Percentiles rank a stretch among this genome's conserved stretches.
phyloP scores from a whole-genome alignment of 2,329 filamentous ascomycete species.

The Tolypocladium endophyticum region DNA sequence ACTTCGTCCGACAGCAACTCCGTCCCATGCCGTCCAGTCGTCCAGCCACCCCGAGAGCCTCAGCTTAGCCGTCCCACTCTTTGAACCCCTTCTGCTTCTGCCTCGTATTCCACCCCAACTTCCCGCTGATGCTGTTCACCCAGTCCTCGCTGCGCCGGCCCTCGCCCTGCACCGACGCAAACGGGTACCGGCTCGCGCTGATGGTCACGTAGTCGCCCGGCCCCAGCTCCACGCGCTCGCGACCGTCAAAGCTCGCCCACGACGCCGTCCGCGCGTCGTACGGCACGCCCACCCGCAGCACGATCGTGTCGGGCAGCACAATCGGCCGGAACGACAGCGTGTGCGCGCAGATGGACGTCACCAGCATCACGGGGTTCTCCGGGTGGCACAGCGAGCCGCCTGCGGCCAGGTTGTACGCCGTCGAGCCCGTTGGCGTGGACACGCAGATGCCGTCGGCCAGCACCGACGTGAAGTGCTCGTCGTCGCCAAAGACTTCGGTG shows the following conservation, averaged over 20 bases:
- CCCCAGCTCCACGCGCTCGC: slow-evolving; percentile 70
- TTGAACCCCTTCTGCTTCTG: slow-evolving; percentile 61
- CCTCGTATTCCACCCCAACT: slow-evolving; percentile 71
- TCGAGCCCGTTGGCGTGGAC: slow-evolving; percentile 87
- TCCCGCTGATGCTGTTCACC: slow-evolving; percentile 71
- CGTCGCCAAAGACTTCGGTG: slow-evolving; percentile 86
- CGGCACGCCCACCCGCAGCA: slow-evolving; percentile 85
- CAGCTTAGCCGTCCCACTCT: slow-evolving; percentile 28
- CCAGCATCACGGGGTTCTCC: slow-evolving; percentile 90
- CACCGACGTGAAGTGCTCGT: slow-evolving; percentile 89
- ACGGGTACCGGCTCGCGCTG: slow-evolving; percentile 69
- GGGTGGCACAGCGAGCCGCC: slow-evolving; percentile 94
- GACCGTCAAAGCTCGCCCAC: slow-evolving; percentile 97
- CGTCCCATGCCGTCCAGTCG: not conserved
- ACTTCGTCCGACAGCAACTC: not conserved
- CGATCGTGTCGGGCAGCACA: slow-evolving; percentile 91
- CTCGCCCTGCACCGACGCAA: slow-evolving; percentile 63
- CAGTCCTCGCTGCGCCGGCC: slow-evolving; percentile 65
- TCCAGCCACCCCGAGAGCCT: not conserved
- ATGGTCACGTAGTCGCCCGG: slow-evolving; percentile 81
- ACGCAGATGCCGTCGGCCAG: slow-evolving; percentile 90
- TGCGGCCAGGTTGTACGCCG: slow-evolving; percentile 89
- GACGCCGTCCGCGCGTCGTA: slow-evolving; percentile 82
- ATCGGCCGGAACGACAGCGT: slow-evolving; percentile 94
- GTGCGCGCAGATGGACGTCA: slow-evolving; percentile 90